Evolutionary conservation across 73 alveolate genomes (phyloP), one percentile per base, ranked within the genome.

Genomic region (Paramecium caudatum): DNA sequence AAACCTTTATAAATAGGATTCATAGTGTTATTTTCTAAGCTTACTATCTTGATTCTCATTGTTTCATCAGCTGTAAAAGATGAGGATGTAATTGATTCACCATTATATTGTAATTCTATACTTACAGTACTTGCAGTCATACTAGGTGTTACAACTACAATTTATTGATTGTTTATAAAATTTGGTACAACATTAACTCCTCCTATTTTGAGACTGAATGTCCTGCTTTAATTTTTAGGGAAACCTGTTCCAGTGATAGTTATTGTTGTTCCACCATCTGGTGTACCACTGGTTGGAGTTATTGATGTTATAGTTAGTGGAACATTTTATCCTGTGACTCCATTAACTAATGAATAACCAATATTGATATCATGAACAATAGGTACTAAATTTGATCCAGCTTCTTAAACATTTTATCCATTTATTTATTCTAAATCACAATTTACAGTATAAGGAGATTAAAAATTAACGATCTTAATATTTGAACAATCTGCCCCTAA

Each of bases 231-330:
- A 13, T 74, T 39, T 39, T 74, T 74, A 0, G 88, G 88, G 15
- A 74, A 74, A 5, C 88, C 88, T 41, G 88, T 74, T 3, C 88
- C 88, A 12, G 69, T 5, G 5, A 74, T 16, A 1, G 88, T 74
- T 15, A 74, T 45, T 0, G 88, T 74, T 74, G 88, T 43, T 9
- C 88, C 88, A 39, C 88, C 88, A 74, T 74, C 88, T 19, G 88
- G 88, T 10, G 69, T 19, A 39, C 69, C 62, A 9, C 46, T 6
- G 16, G 8, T 41, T 34, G 88, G 88, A 9, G 69, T 21, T 0
- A 74, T 43, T 39, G 61, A 74, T 7, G 55, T 0, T 8, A 74
- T 74, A 41, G 6, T 43, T 34, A 74, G 43, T 7, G 36, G 39
- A 21, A 41, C 10, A 8, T 36, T 19, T 41, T 41, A 7, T 16